A percentile compares a stretch with the other conserved stretches of the same genome.
Evolutionary conservation across 108 stramenopile species (phyloP).

Genomic region (Nitzschia inconspicua): DNA sequence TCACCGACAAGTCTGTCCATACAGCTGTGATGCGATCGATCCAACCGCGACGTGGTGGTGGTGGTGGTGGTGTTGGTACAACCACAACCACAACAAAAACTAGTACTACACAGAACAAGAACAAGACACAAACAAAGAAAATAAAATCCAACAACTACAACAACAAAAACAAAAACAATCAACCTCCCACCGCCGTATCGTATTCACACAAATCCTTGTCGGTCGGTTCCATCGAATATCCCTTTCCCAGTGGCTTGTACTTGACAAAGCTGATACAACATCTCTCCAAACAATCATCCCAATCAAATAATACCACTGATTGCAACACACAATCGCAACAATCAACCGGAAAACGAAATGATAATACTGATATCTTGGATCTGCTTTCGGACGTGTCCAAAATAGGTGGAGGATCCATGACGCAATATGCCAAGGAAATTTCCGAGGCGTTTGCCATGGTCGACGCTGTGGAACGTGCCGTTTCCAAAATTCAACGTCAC

Average conservation of each 20-base stretch:
- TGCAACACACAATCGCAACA: too few relatives aligned
- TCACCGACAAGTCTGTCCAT: neutral
- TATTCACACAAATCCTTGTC: slow-evolving; percentile 11
- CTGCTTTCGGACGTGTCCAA: slow-evolving; percentile 9
- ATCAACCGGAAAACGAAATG: too few relatives aligned
- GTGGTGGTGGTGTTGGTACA: too few relatives aligned
- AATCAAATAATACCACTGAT: too few relatives aligned
- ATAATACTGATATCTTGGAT: neutral
- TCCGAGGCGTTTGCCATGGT: slow-evolving; percentile 17
- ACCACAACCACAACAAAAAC: neutral
- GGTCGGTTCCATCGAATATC: slow-evolving; percentile 13
- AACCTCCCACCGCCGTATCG: neutral
- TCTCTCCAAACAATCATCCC: too few relatives aligned
- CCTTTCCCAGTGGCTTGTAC: slow-evolving; percentile 16
- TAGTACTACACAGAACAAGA: neutral
- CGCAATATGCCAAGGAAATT: slow-evolving; percentile 18
- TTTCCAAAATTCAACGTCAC: too few relatives aligned
- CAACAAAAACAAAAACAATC: neutral
- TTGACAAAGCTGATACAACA: slow-evolving; percentile 11
- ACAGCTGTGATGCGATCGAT: slow-evolving; percentile 1
- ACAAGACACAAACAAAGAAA: neutral
- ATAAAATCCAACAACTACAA: neutral
- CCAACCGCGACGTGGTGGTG: slow-evolving; percentile 1
- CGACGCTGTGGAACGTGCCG: slow-evolving; percentile 16
- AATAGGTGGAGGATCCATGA: slow-evolving; percentile 2